Base-by-base conservation (phyloP, 1,284 basidiomycete genomes). In the Mrakiaceae sp. region DNA sequence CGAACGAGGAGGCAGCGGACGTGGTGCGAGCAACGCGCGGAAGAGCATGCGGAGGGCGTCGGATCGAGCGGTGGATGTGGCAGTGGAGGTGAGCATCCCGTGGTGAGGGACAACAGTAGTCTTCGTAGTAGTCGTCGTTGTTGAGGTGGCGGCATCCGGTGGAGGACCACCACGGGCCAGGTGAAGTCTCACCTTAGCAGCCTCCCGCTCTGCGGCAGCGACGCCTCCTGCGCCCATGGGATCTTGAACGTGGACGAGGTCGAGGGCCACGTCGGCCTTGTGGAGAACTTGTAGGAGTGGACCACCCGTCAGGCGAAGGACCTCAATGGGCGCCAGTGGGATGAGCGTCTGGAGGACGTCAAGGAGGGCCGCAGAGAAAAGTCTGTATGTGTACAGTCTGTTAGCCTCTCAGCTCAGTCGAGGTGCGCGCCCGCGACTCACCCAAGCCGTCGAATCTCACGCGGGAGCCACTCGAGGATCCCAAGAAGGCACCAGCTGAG, bases 401-500 rank as follows among this genome's bases (percentile, higher is more conserved):
- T 10, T 46, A 43, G 7, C 7, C 27, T 14, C 4, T n/a, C n/a
- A 16, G 56, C 7, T 10, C 2, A 16, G 2, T 44, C 42, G n/a
- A 58, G 12, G 43, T 9, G 9, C 2, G 42, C 3, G 0, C 8
- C 40, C 8, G 10, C 11, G 16, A 69, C 73, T 70, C 54, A 74
- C 75, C 76, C 75, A 63, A 74, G 72, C 6, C 76, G 68, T 48
- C 70, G 68, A 42, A 74, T 73, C 68, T 78, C 76, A 14, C 58
- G 62, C 48, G 71, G 73, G 6, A 78, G 70, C 77, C 77, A 78
- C 0, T 69, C 69, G 60, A 81, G 69, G 10, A 80, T 78, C 0
- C 77, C 77, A 2, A 77, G 78, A n/a, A 81, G 69, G 9, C 79
- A 77, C 74, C 79, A 82, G 68, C 76, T 78, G 4, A 82, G 71